Base-by-base conservation (phyloP, 441 rosid species). In the Daphne laureola region DNA sequence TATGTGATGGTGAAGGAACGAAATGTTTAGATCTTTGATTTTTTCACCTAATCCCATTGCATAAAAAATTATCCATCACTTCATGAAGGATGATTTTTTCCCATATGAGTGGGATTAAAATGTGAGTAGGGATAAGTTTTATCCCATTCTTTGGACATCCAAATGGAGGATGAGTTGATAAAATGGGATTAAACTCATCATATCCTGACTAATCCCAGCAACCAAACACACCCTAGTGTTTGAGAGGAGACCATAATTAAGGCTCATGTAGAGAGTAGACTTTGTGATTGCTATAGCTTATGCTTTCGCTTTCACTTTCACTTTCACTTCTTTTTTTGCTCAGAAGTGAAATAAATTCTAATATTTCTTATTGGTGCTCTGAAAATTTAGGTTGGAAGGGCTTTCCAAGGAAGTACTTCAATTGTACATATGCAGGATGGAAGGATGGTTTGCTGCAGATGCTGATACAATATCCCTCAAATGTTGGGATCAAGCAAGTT, bases 371-470 rank as follows among this genome's bases (percentile, higher is more conserved):
- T 62, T 17, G 46, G 40, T 47, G 12, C 38, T 4, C 11, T 31
- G 38, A 45, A 26, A 47, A 16, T 64, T 17, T 74, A 92, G 98
- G 76, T 61, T 89, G 74, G 87, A 93, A 43, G 98, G 97, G 55
- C 79, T 87, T 62, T 67, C 82, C 17, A 73, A 83, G 57, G 86
- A 84, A 75, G 98, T 93, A 48, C 92, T 93, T 46, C 97, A 93
- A 53, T 93, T 96, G 98, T 93, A 93, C 64, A 71, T 89, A 42
- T 87, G 98, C 71, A 85, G 96, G 64, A 93, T 93, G 97, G 97
- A 93, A 75, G 96, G 97, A 45, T 89, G 98, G 97, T 93, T 93
- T 73, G 98, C 96, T 64, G 90, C 98, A 55, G 98, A 93, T 75
- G 88, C 97, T 31, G 96, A 93, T 55, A 84, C 90, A 53, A 93